These are phyloP conservation scores for Bothriochloa decipiens DNA, from an alignment of 176 grass and related monocot species.

Conservation along the genomic window DNA sequence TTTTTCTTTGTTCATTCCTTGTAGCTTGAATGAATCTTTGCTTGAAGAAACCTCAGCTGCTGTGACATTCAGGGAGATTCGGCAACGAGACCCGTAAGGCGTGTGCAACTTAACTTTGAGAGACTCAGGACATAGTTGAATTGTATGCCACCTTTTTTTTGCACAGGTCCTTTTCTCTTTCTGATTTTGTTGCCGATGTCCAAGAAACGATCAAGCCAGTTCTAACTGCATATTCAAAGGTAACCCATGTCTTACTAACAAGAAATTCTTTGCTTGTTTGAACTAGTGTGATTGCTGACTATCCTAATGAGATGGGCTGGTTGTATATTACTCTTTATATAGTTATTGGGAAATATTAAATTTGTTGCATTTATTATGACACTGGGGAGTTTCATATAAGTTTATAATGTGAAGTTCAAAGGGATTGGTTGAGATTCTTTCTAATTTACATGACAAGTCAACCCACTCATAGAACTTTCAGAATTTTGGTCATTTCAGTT, in stretches of 20 bases:
- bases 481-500: slow-evolving; percentile 11
- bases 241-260: slow-evolving; percentile 34
- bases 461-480: slow-evolving; percentile 12
- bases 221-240: slow-evolving; percentile 90
- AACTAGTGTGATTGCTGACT: slow-evolving; percentile 31
- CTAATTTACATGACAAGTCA: slow-evolving; percentile 24
- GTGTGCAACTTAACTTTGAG: slow-evolving; percentile 37
- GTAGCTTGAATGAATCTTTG: slow-evolving; percentile 93
- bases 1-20: slow-evolving; percentile 20
- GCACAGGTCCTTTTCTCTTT: slow-evolving; percentile 83
- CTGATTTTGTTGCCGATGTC: slow-evolving; percentile 88
- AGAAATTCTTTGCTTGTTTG: background rate
- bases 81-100: slow-evolving; percentile 88
- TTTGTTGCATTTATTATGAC: background rate
- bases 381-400: no score
- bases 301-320: background rate
- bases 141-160: slow-evolving; percentile 36
- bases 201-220: slow-evolving; percentile 94
- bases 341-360: background rate
- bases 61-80: slow-evolving; percentile 89
- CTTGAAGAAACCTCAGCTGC: slow-evolving; percentile 91
- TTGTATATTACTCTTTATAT: slow-evolving; percentile 1
- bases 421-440: background rate
- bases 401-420: no score
- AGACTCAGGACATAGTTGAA: slow-evolving; percentile 18